Evolutionary conservation across 495 filamentous ascomycete genomes (phyloP).

Genomic region (Hyphodiscus hymeniophilus): DNA sequence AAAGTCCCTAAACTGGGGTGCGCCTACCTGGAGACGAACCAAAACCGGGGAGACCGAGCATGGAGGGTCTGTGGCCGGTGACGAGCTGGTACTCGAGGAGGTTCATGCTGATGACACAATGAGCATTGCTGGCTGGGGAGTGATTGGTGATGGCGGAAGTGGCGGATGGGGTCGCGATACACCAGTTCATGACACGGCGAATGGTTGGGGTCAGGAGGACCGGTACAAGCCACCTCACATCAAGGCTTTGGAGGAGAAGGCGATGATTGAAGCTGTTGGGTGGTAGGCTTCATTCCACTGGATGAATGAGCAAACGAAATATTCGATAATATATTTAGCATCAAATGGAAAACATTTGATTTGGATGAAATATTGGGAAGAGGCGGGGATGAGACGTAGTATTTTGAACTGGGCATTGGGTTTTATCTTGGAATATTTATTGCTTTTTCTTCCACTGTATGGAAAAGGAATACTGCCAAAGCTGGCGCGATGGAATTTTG

Average conservation of each 20-base stretch:
- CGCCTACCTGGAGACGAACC: neutral
- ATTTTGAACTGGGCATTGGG: no score
- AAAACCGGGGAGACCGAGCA: neutral
- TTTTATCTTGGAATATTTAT: no score
- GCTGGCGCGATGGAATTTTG: no score
- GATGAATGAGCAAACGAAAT: neutral
- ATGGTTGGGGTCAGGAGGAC: neutral
- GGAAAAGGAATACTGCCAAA: no score
- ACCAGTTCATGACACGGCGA: neutral
- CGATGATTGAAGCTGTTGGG: neutral
- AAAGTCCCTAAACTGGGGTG: neutral
- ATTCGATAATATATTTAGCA: no score
- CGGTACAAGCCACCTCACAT: constrained; percentile 10
- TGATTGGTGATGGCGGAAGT: no score
- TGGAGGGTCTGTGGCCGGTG: no score
- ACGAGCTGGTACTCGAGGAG: constrained; percentile 1
- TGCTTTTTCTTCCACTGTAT: no score
- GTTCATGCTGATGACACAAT: neutral
- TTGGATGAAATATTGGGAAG: no score
- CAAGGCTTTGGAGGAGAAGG: constrained; percentile 1
- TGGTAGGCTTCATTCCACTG: no score
- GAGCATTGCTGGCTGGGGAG: neutral
- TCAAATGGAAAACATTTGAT: no score
- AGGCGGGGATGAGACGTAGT: no score
- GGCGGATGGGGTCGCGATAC: neutral